These are phyloP conservation scores for Paraglomus brasilianum DNA, from an alignment of 192 early-diverging fungal species.

Conservation along the genomic window DNA sequence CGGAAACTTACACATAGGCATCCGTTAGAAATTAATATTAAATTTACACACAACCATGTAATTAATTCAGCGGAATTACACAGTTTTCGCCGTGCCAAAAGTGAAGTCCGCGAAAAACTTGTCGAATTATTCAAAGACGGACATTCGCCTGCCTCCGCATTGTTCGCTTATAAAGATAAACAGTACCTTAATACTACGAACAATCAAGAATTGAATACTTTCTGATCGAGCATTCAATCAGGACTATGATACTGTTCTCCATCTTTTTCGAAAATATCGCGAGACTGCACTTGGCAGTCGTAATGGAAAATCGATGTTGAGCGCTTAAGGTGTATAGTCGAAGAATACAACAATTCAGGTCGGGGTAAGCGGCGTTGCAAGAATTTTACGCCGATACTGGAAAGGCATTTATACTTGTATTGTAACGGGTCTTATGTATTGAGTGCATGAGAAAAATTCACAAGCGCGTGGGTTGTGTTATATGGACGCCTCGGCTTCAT, in stretches of 20 bases:
- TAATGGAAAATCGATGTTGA: background rate
- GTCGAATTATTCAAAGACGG: background rate
- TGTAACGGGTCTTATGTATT: background rate
- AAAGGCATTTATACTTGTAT: conserved; percentile 6
- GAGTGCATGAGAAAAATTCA: background rate
- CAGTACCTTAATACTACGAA: background rate
- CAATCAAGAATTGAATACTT: conserved; percentile 1
- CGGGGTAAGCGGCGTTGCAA: background rate
- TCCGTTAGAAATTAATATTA: conserved; percentile 14
- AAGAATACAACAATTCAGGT: background rate
- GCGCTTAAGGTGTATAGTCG: background rate
- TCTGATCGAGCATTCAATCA: background rate
- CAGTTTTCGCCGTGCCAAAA: background rate
- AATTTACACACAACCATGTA: background rate
- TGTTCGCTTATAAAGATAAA: background rate
- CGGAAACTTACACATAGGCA: background rate
- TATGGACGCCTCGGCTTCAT: conserved; percentile 4
- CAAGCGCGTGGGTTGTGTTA: background rate
- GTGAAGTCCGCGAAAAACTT: background rate
- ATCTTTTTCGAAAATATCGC: background rate
- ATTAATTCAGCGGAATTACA: conserved; percentile 5
- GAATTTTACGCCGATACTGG: background rate
- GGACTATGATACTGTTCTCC: background rate
- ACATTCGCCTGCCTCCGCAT: background rate
- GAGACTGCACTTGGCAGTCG: background rate